Base-by-base conservation (phyloP, 75 land plant genomes). In the Selaginella tamariscina region DNA sequence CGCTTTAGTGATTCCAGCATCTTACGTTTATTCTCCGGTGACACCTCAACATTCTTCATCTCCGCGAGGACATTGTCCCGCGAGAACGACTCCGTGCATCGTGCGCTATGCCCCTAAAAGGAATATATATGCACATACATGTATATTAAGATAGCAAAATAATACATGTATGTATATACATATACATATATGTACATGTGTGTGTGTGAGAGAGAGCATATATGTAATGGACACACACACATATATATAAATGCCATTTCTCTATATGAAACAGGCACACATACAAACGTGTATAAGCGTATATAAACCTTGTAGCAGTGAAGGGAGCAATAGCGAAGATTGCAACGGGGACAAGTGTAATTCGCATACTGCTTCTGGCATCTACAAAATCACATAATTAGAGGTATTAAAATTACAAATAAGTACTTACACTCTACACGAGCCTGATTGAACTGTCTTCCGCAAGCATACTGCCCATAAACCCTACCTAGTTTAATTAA, bases 1-100 rank as follows among this genome's bases (percentile, higher is more conserved):
- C 81, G 72, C 28, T 80, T 86, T 20, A 86, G 75, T 27, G 83
- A 82, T 0, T 82, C 82, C n/a, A 86, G 33, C 88, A 85, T 86
- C 67, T 78, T 86, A 21, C 39, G 54, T 55, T 80, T 86, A 23
- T 79, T 73, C 56, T 73, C 82, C 64, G 73, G 77, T 44, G 80
- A 74, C 18, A 59, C 77, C 18, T 56, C 39, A 63, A 63, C 57
- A 2, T 84, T 82, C 66, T 69, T 64, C 77, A 89, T 57, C 75
- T 86, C 89, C 56, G 73, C 77, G 69, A 80, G 54, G 0, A 92
- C 95, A 82, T 92, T 92, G 24, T 92, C 97, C 29, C 81, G 77
- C 81, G 79, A 86, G 69, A 92, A 92, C 0, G 89, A 82, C 55
- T 92, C 97, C 27, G 95, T 86, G 78, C 97, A 92, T 8, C 85